Conservation (phyloP, 2,329 filamentous ascomycete genomes). For the Paraphoma sp. region DNA sequence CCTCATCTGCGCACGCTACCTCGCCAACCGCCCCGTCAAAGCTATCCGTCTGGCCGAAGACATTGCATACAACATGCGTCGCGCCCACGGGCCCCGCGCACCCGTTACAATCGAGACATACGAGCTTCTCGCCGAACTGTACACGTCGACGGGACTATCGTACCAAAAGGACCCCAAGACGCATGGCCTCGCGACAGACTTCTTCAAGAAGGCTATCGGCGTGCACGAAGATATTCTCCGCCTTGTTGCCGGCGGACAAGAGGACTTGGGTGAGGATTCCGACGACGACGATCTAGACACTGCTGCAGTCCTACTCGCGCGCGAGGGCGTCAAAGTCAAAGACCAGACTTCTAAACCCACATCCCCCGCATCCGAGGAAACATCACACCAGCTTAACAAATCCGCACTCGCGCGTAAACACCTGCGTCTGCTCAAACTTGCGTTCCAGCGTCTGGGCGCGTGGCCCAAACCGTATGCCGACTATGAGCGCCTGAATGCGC, state of each 20-base stretch:
- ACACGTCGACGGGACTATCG: conserved; percentile 50
- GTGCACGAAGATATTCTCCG: conserved; percentile 44
- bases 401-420: conserved; percentile 41
- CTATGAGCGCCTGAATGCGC: conserved; percentile 56
- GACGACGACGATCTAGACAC: conserved; percentile 47
- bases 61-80: conserved; percentile 63
- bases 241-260: conserved; percentile 32
- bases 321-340: conserved; percentile 42
- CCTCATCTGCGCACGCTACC: conserved; percentile 61
- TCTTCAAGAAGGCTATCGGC: conserved; percentile 48
- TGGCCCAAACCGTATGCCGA: conserved; percentile 58
- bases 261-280: conserved; percentile 25
- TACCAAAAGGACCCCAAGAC: conserved; percentile 49
- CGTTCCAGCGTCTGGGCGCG: conserved; percentile 51
- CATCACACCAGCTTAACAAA: conserved; percentile 28
- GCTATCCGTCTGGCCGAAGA: conserved; percentile 56
- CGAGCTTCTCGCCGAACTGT: conserved; percentile 58
- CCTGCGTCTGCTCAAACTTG: conserved; percentile 46
- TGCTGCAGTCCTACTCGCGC: conserved; percentile 44
- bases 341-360: conserved; percentile 24
- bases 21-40: conserved; percentile 53
- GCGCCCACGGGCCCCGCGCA: conserved; percentile 58
- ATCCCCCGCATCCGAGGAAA: conserved; percentile 29
- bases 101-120: conserved; percentile 58
- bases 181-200: conserved; percentile 42